These are phyloP conservation scores for Paraphaeosphaeria minitans DNA, from an alignment of 2,329 filamentous ascomycete genomes.

Conservation along the genomic window DNA sequence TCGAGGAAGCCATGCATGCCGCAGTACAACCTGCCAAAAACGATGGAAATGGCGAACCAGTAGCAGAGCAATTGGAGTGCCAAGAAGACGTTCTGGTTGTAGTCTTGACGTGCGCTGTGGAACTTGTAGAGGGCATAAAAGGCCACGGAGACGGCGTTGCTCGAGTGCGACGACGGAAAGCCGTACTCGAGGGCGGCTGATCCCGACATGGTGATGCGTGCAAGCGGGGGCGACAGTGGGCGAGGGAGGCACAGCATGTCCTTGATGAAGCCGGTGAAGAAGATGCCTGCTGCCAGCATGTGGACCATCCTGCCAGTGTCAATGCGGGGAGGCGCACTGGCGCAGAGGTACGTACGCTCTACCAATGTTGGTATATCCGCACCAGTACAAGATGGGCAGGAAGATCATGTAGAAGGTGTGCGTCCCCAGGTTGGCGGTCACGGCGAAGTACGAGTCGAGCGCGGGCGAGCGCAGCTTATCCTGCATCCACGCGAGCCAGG, in stretches of 20 bases:
- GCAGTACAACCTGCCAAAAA: constrained; percentile 91
- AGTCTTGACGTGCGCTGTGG: constrained; percentile 65
- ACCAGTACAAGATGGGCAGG: constrained; percentile 95
- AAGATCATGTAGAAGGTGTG: constrained; percentile 99
- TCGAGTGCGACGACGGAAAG: constrained; percentile 95
- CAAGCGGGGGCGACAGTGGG: constrained; percentile 86
- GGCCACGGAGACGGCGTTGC: constrained; percentile 93
- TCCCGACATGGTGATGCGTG: constrained; percentile 96
- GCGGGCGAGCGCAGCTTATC: constrained; percentile 77
- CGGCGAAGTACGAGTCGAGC: constrained; percentile 95
- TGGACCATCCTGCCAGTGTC: constrained; percentile 48
- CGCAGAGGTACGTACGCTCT: constrained; percentile 72
- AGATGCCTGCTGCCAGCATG: constrained; percentile 71
- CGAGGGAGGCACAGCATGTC: constrained; percentile 91
- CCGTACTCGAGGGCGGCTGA: constrained; percentile 95
- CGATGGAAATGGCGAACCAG: constrained; percentile 86
- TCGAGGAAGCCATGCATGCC: constrained; percentile 99
- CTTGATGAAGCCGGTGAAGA: constrained; percentile 84
- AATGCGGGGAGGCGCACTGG: constrained; percentile 8
- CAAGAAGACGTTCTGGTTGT: constrained; percentile 63
- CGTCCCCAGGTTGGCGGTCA: constrained; percentile 93
- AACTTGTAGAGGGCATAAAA: constrained; percentile 79
- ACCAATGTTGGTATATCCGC: constrained; percentile 81
- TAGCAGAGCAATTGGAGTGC: constrained; percentile 73
- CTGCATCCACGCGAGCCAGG: constrained; percentile 88